Conservation (phyloP, 768 basidiomycete species). For the Kwoniella heveanensis region DNA sequence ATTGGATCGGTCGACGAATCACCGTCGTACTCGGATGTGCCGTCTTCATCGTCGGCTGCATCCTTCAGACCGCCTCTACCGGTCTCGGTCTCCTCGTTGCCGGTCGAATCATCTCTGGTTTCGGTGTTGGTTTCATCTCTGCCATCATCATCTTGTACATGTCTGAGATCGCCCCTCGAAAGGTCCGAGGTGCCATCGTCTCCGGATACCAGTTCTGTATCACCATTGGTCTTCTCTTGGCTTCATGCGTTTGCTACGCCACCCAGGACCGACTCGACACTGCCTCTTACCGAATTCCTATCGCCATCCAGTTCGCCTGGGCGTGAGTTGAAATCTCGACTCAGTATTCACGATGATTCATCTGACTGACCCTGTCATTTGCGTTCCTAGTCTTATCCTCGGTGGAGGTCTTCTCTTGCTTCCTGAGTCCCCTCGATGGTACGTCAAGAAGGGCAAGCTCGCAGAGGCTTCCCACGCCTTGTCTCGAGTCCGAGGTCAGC, state of each 20-base stretch:
- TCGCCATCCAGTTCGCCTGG: slow-evolving; percentile 55
- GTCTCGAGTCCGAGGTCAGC: slow-evolving; percentile 53
- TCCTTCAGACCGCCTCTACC: slow-evolving; percentile 51
- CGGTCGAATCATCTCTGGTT: slow-evolving; percentile 54
- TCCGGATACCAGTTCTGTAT: slow-evolving; percentile 57
- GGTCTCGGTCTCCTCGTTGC: slow-evolving; percentile 52
- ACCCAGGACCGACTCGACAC: slow-evolving; percentile 52
- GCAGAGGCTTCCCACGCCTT: slow-evolving; percentile 46
- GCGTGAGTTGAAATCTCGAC: slow-evolving; percentile 16
- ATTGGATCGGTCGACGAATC: slow-evolving; percentile 54
- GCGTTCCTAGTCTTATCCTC: slow-evolving; percentile 40
- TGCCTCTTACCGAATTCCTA: slow-evolving; percentile 56
- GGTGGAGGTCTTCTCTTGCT: slow-evolving; percentile 54
- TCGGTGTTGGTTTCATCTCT: slow-evolving; percentile 51
- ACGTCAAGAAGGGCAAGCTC: slow-evolving; percentile 55
- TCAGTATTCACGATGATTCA: too few relatives aligned
- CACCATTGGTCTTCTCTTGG: slow-evolving; percentile 57
- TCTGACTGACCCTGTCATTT: neutral
- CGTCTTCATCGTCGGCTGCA: slow-evolving; percentile 51
- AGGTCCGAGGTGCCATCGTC: slow-evolving; percentile 57
- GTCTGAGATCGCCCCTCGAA: slow-evolving; percentile 56
- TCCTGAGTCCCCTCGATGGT: slow-evolving; percentile 58
- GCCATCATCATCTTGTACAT: slow-evolving; percentile 56
- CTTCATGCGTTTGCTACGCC: slow-evolving; percentile 55
- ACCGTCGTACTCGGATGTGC: slow-evolving; percentile 48